A percentile compares a stretch with the other conserved stretches of the same genome.
These are phyloP conservation scores for Polymyxa betae DNA, from an alignment of 208 protist genomes.

Conservation along the genomic window DNA sequence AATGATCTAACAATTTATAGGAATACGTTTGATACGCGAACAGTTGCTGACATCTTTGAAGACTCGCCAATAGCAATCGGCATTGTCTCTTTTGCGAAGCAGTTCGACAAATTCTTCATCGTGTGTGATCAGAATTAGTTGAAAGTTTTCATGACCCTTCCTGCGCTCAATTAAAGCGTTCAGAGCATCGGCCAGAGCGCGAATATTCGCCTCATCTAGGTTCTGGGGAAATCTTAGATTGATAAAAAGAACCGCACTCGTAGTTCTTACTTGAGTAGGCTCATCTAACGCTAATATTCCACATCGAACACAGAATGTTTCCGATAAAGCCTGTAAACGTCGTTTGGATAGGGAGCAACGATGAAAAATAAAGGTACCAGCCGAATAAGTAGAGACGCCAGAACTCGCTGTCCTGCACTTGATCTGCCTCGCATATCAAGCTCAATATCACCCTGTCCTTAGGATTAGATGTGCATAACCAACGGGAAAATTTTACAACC, in stretches of 20 bases:
- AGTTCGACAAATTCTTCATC: slow-evolving; percentile 94
- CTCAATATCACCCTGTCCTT: slow-evolving; percentile 83
- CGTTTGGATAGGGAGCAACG: slow-evolving; percentile 96
- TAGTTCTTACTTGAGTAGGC: too few relatives aligned
- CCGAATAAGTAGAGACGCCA: slow-evolving; percentile 98
- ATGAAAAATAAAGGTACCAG: too few relatives aligned
- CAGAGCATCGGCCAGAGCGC: slow-evolving; percentile 78
- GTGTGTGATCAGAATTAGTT: slow-evolving; percentile 99
- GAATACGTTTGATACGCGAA: slow-evolving; percentile 35
- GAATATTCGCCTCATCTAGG: slow-evolving; percentile 88
- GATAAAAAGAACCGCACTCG: too few relatives aligned
- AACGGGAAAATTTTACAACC: not conserved
- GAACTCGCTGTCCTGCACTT: slow-evolving; percentile 81
- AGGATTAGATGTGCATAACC: too few relatives aligned
- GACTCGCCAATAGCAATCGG: slow-evolving; percentile 55
- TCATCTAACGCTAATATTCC: slow-evolving; percentile 99
- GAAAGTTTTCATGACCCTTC: slow-evolving; percentile 77
- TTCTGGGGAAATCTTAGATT: too few relatives aligned
- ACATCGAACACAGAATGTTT: slow-evolving; percentile 98
- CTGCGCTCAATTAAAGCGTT: slow-evolving; percentile 64
- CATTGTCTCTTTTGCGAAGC: slow-evolving; percentile 49
- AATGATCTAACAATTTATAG: too few relatives aligned
- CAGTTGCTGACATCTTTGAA: slow-evolving; percentile 46
- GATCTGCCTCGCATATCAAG: slow-evolving; percentile 98
- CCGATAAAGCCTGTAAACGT: slow-evolving; percentile 97